Evolutionary conservation across 768 basidiomycete species (phyloP), one percentile per base, ranked within the genome.

Genomic region (Termitomyces sp.): DNA sequence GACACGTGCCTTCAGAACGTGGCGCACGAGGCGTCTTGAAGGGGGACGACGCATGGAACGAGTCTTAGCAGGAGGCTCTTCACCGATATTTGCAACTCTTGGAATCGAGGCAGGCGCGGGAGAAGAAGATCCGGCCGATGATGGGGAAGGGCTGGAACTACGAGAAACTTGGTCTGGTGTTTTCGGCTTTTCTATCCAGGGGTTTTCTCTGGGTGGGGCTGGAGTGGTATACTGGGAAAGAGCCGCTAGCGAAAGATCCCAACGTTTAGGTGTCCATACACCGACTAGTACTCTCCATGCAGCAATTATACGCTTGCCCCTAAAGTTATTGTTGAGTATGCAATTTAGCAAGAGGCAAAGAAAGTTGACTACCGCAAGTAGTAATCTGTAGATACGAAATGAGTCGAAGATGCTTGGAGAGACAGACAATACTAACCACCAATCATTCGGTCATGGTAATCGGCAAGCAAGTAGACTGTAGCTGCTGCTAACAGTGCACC

Each of bases 281-380:
- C 95, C 97, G 59, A 98, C 82, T 13, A 99, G 81, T n/a, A 97
- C 85, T 51, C 93, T 86, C 94, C 96, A 99, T n/a, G 94, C 86
- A 5, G 95, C 91, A 16, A 89, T 78, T 45, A 96, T 80, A 39
- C 89, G 90, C 70, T 94, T 96, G 46, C 85, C 83, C 29, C 94
- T 94, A 64, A n/a, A n/a, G 54, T 52, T 41, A n/a, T 15, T 44
- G 33, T 18, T 59, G 56, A n/a, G 50, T 29, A 42, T 29, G 42
- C 35, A 42, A 49, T 29, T 22, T 47, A 48, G 49, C 25, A 48
- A 57, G 36, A 55, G 22, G 42, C 25, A 43, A 38, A 52, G 53
- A 53, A 32, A 42, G 15, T 25, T 40, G 76, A 81, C 60, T 58
- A 94, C 94, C 84, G 81, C 61, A 88, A 79, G 66, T 95, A 95